A percentile compares a stretch with the other conserved stretches of the same genome.
These are phyloP conservation scores for Euphorbia lathyris DNA, from an alignment of 345 rosid genomes.

Conservation along the genomic window DNA sequence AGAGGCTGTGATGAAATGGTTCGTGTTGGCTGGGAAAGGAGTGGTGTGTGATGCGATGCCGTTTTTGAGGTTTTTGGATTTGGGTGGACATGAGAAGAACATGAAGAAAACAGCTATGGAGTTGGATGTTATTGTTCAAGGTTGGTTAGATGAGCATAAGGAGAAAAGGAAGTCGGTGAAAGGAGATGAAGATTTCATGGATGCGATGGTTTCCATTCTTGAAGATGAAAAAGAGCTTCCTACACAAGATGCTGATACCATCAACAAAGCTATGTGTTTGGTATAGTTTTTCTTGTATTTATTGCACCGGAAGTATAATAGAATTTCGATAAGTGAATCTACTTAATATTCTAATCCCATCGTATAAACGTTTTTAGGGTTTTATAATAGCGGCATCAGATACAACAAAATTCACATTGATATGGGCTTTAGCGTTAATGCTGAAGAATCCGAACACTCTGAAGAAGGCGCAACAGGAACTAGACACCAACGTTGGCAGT, in stretches of 20 bases:
- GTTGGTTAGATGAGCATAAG: slow-evolving; percentile 6
- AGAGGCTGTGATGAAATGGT: neutral
- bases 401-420: neutral
- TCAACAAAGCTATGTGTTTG: slow-evolving; percentile 33
- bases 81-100: slow-evolving; percentile 4
- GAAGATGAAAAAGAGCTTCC: slow-evolving; percentile 12
- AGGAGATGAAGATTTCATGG: slow-evolving; percentile 18
- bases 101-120: neutral
- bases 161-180: neutral
- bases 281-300: neutral
- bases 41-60: slow-evolving; percentile 12
- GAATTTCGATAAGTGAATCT: too few species aligned
- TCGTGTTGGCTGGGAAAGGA: neutral
- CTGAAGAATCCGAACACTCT: neutral
- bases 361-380: neutral
- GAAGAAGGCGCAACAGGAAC: slow-evolving; percentile 8
- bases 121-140: neutral
- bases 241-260: slow-evolving; percentile 16
- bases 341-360: too few species aligned
- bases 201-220: slow-evolving; percentile 20
- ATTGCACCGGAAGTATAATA: too few species aligned
- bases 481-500: slow-evolving; percentile 5
- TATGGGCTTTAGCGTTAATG: slow-evolving; percentile 9
- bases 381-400: slow-evolving; percentile 11
- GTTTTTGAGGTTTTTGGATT: slow-evolving; percentile 8